A percentile compares a stretch with the other conserved stretches of the same genome.
phyloP scores from a whole-genome alignment of 1,284 basidiomycete genomes.

The Waitea zeae region DNA sequence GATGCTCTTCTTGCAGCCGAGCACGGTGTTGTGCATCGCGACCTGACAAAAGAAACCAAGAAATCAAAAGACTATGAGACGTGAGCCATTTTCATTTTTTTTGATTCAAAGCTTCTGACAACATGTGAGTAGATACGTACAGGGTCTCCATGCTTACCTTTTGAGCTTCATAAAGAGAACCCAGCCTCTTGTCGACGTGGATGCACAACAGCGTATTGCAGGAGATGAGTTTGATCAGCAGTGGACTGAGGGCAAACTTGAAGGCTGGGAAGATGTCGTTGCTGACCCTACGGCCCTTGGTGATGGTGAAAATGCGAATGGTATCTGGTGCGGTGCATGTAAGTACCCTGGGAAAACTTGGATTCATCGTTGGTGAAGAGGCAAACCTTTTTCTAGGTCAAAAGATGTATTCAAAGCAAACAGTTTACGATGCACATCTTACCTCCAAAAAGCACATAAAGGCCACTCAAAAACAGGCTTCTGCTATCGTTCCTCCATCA shows the following conservation, averaged over 20 bases:
- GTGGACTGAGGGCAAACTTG: constrained; percentile 68
- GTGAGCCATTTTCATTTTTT: constrained; percentile 25
- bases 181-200: constrained; percentile 74
- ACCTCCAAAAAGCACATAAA: constrained; percentile 93
- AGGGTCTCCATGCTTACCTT: constrained; percentile 70
- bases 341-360: constrained; percentile 18
- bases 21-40: constrained; percentile 41
- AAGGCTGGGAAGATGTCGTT: constrained; percentile 52
- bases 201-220: constrained; percentile 46
- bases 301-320: constrained; percentile 27
- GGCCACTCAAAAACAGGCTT: constrained; percentile 57
- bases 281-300: constrained; percentile 18
- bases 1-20: constrained; percentile 57
- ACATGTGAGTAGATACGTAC: constrained; percentile 50
- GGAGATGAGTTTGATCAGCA: constrained; percentile 56
- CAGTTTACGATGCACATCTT: constrained; percentile 93
- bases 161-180: constrained; percentile 78
- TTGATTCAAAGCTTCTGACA: constrained; percentile 1
- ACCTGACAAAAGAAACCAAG: constrained; percentile 59
- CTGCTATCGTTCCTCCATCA: constrained; percentile 29
- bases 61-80: constrained; percentile 62
- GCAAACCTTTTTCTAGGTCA: constrained; percentile 38
- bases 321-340: constrained; percentile 96
- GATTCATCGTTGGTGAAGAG: constrained; percentile 3
- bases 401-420: constrained; percentile 90